These are phyloP conservation scores for Cokeromyces recurvatus DNA, from an alignment of 371 early-diverging fungal species.

Conservation along the genomic window DNA sequence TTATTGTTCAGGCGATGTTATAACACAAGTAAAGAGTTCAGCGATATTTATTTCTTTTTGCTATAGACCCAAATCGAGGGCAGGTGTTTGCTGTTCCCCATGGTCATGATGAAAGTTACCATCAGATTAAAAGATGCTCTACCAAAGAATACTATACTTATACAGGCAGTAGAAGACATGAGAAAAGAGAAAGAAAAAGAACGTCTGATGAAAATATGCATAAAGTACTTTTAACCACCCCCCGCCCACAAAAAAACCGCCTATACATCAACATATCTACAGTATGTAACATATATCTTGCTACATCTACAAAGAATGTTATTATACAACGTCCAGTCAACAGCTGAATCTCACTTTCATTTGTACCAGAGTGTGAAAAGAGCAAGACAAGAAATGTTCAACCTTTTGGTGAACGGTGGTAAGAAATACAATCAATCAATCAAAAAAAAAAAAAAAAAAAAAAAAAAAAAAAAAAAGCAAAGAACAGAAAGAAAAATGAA, in stretches of 20 bases:
- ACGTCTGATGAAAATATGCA: background rate
- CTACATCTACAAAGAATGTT: background rate
- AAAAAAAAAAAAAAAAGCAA: background rate
- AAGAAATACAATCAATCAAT: background rate
- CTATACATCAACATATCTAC: background rate
- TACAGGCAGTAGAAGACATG: background rate
- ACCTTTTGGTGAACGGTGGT: background rate
- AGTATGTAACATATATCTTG: background rate
- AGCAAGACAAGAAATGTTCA: background rate
- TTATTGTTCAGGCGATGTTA: no score
- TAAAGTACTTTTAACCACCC: background rate
- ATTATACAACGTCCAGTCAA: background rate
- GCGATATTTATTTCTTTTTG: background rate
- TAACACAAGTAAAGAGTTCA: background rate
- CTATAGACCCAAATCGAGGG: background rate
- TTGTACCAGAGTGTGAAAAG: background rate
- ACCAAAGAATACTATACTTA: conserved; percentile 1
- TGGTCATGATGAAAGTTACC: background rate
- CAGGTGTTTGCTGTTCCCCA: background rate
- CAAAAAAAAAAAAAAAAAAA: background rate
- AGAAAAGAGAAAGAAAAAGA: background rate
- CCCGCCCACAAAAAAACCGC: background rate
- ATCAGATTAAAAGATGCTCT: background rate
- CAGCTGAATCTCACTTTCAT: background rate
- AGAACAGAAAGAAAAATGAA: background rate